Evolutionary conservation across 1,139 yeast genomes (phyloP), one percentile per base, ranked within the genome.

Genomic region (Blastobotrys raffinosifermentans): DNA sequence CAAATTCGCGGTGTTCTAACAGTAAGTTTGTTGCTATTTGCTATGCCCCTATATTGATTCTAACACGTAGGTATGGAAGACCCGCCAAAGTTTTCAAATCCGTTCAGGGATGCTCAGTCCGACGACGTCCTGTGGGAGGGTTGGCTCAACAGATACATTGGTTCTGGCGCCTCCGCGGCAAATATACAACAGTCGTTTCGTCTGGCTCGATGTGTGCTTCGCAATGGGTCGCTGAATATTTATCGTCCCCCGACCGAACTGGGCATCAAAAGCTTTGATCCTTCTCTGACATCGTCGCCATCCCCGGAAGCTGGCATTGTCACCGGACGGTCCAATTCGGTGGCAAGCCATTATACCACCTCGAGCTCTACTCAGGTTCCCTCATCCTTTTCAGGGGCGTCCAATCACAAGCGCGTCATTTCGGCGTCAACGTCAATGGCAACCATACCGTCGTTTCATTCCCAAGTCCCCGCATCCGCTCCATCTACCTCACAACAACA

Each of bases 171-270:
- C 16, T 11, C 40, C 20, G 26, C 44, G 19, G 26, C n/a, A 16
- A n/a, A n/a, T n/a, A n/a, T n/a, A n/a, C 15, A 40, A 40, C 26
- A 25, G 7, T 25, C 27, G 11, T 61, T 63, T 64, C 48, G 55
- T 17, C 49, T 60, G 34, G 48, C 49, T 11, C 45, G 59, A 17
- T 60, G 61, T 1, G 47, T 49, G n/a, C 44, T 61, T 10, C 47
- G 45, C 25, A 57, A 58, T 30, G 61, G 60, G 25, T 34, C 39
- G 10, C 47, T 61, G 10, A 33, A 42, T 14, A 44, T 61, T 13
- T 57, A 48, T 44, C 53, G 52, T 40, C 57, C 63, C 4, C 58
- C 64, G n/a, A 39, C 59, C 4, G 61, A 55, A 19, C 31, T 57
- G 17, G 47, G 43, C 3, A 45, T 53, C 27, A 48, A 48, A 26